These are phyloP conservation scores for Stipa capillata DNA, from an alignment of 176 grass and related monocot species.

Conservation along the genomic window DNA sequence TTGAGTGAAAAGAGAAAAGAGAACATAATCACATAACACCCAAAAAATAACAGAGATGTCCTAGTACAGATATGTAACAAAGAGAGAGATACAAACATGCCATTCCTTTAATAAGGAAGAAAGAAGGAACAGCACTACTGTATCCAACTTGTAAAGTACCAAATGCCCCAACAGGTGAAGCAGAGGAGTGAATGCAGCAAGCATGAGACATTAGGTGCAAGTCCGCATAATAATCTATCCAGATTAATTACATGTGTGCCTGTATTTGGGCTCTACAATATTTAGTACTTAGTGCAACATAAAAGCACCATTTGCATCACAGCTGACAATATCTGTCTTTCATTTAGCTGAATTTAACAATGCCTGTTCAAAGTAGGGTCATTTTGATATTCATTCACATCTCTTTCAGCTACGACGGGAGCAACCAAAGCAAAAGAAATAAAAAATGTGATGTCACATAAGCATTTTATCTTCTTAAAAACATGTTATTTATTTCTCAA, in stretches of 20 bases:
- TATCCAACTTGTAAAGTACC: neutral
- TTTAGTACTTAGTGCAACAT: neutral
- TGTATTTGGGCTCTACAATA: neutral
- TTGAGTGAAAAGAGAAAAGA: no score
- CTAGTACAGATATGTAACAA: neutral
- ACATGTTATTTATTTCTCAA: neutral
- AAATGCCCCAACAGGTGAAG: slow-evolving; percentile 9
- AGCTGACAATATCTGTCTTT: neutral
- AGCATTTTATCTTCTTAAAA: neutral
- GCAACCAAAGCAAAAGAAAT: neutral
- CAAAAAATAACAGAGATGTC: neutral
- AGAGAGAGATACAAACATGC: neutral
- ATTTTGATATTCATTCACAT: neutral
- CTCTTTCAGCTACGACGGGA: neutral
- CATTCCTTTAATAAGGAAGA: neutral
- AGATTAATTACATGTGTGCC: neutral
- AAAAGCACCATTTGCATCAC: neutral
- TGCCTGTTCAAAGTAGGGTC: neutral
- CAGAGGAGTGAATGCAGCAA: neutral
- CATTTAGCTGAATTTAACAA: neutral
- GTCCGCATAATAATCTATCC: neutral
- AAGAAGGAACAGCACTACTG: neutral
- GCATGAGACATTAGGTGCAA: neutral
- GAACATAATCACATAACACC: neutral
- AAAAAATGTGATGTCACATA: neutral